Conservation (phyloP, 2,329 filamentous ascomycete genomes). For the Aspergillus fumigatiaffinis region DNA sequence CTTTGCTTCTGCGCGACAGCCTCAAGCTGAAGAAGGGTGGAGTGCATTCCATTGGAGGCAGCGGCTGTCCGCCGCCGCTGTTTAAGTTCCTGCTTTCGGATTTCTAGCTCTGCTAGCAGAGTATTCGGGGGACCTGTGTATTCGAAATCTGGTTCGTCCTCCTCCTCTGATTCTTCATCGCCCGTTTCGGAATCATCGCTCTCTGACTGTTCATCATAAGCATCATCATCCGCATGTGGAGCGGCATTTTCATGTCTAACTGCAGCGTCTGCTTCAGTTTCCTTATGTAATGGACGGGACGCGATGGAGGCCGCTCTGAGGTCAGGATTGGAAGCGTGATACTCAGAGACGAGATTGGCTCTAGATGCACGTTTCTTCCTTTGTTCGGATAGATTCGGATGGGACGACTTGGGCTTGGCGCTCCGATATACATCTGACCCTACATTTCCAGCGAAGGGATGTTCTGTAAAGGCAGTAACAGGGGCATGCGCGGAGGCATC, state of each 20-base stretch:
- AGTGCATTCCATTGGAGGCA: constrained; percentile 76
- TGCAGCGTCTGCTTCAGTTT: constrained; percentile 18
- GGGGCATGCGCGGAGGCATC: constrained; percentile 85
- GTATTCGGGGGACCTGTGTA: constrained; percentile 79
- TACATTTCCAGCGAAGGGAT: constrained; percentile 73
- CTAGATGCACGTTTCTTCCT: constrained; percentile 30
- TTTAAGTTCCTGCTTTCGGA: constrained; percentile 86
- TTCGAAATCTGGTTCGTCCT: constrained; percentile 37
- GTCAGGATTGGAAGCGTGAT: constrained; percentile 15
- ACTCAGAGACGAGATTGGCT: constrained; percentile 22
- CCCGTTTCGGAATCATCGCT: constrained; percentile 15
- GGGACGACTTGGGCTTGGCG: constrained; percentile 24
- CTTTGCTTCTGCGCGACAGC: constrained; percentile 82
- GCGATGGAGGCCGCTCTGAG: constrained; percentile 9
- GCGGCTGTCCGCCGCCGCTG: constrained; percentile 68
- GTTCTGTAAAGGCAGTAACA: constrained; percentile 86
- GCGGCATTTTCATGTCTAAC: constrained; percentile 18
- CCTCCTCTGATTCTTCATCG: constrained; percentile 29
- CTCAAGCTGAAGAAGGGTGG: constrained; percentile 85
- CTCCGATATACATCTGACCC: constrained; percentile 72
- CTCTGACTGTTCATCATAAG: constrained; percentile 8
- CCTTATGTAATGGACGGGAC: constrained; percentile 9
- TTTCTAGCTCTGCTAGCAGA: constrained; percentile 82
- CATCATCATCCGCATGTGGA: constrained; percentile 12
- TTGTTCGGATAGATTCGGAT: constrained; percentile 21